A percentile compares a stretch with the other conserved stretches of the same genome.
These are phyloP conservation scores for Fraxinus greggii DNA, from an alignment of 305 asterid species.

Conservation along the genomic window DNA sequence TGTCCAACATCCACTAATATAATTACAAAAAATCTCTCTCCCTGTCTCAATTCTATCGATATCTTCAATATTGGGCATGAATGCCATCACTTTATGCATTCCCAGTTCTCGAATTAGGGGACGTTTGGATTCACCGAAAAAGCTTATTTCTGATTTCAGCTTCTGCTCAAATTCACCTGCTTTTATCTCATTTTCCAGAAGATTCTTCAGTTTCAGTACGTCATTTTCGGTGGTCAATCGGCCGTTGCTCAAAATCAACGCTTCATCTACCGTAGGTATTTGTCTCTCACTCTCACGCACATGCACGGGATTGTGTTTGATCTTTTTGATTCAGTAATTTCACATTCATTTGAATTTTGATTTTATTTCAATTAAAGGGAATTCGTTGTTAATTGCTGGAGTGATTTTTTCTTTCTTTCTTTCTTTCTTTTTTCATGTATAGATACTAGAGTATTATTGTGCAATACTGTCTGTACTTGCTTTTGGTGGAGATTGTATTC, in stretches of 20 bases:
- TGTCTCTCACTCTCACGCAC: neutral
- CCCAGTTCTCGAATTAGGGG: conserved; percentile 17
- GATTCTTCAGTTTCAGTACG: conserved; percentile 21
- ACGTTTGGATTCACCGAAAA: conserved; percentile 9
- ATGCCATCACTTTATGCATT: conserved; percentile 19
- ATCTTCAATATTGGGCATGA: conserved; percentile 23
- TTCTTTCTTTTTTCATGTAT: neutral
- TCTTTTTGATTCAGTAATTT: neutral
- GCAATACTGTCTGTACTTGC: neutral
- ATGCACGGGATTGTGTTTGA: neutral
- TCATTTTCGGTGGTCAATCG: conserved; percentile 31
- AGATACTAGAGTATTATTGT: neutral
- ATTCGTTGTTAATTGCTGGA: neutral
- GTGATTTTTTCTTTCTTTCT: neutral
- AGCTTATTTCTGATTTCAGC: conserved; percentile 19
- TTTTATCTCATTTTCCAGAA: conserved; percentile 26
- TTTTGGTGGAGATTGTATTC: neutral
- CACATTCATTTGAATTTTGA: neutral
- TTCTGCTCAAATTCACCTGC: conserved; percentile 17
- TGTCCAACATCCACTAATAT: neutral
- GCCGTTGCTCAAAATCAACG: conserved; percentile 6
- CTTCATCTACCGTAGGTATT: conserved; percentile 37
- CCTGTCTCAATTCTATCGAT: conserved; percentile 17
- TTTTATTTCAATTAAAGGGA: neutral
- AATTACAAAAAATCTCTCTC: neutral